Percentiles rank a stretch among this genome's conserved stretches.
phyloP scores from a whole-genome alignment of 2,329 filamentous ascomycete genomes.

The Fusarium fracticaudum region DNA sequence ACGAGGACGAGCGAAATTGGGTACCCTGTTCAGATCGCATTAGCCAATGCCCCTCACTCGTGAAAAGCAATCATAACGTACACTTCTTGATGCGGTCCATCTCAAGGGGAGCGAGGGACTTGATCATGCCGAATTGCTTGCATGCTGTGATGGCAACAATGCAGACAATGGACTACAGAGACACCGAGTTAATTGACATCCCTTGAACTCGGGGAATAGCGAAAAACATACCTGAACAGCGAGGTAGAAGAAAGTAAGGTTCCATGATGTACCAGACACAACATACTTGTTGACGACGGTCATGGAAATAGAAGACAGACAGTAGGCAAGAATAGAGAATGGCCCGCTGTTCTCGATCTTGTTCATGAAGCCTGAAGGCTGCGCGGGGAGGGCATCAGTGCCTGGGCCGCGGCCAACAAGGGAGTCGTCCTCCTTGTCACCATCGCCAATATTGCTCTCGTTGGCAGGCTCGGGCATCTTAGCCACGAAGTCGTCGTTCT shows the following conservation, averaged over 20 bases:
- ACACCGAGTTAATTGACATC: background rate
- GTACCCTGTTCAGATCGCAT: slow-evolving; percentile 73
- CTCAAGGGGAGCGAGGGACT: slow-evolving; percentile 83
- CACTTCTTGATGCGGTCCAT: slow-evolving; percentile 91
- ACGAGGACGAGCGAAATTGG: slow-evolving; percentile 95
- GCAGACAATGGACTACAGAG: slow-evolving; percentile 81
- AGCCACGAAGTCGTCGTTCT: slow-evolving; percentile 38
- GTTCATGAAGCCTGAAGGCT: slow-evolving; percentile 25
- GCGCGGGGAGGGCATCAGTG: slow-evolving; percentile 27
- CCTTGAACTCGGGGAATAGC: background rate
- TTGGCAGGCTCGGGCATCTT: slow-evolving; percentile 26
- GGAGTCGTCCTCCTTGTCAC: slow-evolving; percentile 35
- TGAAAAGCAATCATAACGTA: slow-evolving; percentile 55
- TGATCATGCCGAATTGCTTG: slow-evolving; percentile 85
- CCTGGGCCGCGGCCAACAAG: slow-evolving; percentile 34
- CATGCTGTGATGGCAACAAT: slow-evolving; percentile 83
- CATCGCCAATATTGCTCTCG: slow-evolving; percentile 30
- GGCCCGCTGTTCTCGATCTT: slow-evolving; percentile 78
- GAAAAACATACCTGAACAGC: slow-evolving; percentile 79
- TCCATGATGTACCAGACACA: slow-evolving; percentile 89
- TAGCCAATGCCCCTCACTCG: background rate
- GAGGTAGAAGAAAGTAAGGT: slow-evolving; percentile 95
- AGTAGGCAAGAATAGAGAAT: slow-evolving; percentile 88
- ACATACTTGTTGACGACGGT: slow-evolving; percentile 99
- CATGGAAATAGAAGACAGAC: slow-evolving; percentile 95